Evolutionary conservation across 23 red algal genomes (phyloP), one percentile per base, ranked within the genome.

Genomic region (Gracilaria gracilis): DNA sequence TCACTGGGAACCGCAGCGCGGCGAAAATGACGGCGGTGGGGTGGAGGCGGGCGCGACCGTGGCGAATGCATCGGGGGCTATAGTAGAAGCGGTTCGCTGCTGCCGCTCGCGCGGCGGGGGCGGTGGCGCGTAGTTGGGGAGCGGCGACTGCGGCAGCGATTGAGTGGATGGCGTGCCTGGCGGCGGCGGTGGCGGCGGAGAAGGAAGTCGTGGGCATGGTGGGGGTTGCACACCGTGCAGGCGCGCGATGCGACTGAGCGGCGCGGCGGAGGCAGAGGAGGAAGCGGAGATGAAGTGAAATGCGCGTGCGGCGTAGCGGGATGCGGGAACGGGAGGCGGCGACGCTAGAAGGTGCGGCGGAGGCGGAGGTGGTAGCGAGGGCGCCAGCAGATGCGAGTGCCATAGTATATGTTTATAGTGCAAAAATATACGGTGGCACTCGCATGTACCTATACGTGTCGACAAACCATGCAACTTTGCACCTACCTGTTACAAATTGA

Each of bases 71-170:
- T n/a, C 39, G 39, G 57, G 35, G 25, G 36, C 47, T 39, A 42
- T 23, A 23, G 44, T 12, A 12, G 44, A 5, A 17, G 59, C 59
- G 51, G 75, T 7, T 29, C 19, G 38, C 12, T 28, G 23, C 15
- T 24, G 77, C 14, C 77, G 40, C 77, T 48, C 49, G 49, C 77
- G 55, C 77, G 49, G 24, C 21, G 82, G 62, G 14, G 62, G 72
- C 46, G 72, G 72, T 9, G 84, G 66, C 40, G 84, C 71, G 67
- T 66, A 69, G 81, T 65, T 85, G 27, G 81, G 81, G 40, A 31
- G 58, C 19, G 81, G 53, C 42, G 44, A 42, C 49, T 15, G 81
- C n/a, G 12, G n/a, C 37, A 11, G 5, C 57, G 59, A 11, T 42
- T 28, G 39, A 17, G 82, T 14, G 23, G 50, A 28, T 24, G 81